Evolutionary conservation across 768 basidiomycete genomes (phyloP).

Genomic region (Hydnomerulius pinastri): DNA sequence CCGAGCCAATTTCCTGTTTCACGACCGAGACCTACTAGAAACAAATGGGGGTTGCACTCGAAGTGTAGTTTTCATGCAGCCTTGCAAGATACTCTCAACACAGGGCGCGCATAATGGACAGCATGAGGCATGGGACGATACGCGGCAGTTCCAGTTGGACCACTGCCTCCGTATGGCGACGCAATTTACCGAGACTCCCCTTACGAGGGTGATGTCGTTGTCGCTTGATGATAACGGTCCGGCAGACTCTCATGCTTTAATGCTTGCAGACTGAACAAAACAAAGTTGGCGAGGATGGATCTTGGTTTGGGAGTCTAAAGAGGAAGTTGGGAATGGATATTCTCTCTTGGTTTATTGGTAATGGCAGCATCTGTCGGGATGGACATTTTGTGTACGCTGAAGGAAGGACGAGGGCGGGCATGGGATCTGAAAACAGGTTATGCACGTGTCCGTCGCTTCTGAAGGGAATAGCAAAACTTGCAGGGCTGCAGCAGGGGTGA

Average conservation of each 20-base stretch:
- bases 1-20: neutral
- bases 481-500: constrained; percentile 2
- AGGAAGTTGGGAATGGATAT: neutral
- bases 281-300: neutral
- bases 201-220: neutral
- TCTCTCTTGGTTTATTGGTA: neutral
- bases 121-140: neutral
- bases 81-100: no score
- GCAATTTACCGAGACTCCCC: neutral
- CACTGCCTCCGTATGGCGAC: neutral
- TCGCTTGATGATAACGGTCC: neutral
- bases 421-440: neutral
- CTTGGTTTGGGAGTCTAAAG: neutral
- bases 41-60: neutral
- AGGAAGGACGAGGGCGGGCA: constrained; percentile 1
- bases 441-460: neutral
- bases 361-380: constrained; percentile 6
- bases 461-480: neutral
- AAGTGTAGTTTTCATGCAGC: no score
- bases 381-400: constrained; percentile 1
- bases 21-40: no score
- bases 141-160: neutral
- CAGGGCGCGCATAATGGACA: no score
- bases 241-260: neutral
- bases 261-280: no score